Base-by-base conservation (phyloP, 768 basidiomycete species). In the Rhodotorula taiwanensis region DNA sequence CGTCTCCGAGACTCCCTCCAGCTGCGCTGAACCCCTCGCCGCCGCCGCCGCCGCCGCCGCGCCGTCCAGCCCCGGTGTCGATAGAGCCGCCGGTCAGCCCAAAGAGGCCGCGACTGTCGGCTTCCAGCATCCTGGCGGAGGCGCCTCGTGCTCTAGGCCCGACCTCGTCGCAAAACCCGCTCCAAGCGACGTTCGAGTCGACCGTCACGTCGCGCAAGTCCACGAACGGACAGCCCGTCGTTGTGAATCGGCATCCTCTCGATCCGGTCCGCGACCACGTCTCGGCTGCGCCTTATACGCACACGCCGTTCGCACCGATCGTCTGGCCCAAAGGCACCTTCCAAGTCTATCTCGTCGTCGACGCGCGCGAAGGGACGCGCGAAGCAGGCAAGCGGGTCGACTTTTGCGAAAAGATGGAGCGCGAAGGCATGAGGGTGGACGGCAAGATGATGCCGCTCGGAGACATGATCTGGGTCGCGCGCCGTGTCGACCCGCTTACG, bases 381-480 rank as follows among this genome's bases (percentile, higher is more conserved):
- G 71, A 72, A 48, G 66, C 60, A 6, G 72, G 64, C 33, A 73
- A 59, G 51, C 70, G 53, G 63, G 74, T 52, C 65, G 69, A 75
- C 48, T 62, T 77, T 47, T 49, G 67, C 20, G 73, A 76, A n/a
- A 64, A 56, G 28, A 63, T 78, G 7, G 27, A 45, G n/a, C 60
- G 59, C 27, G 67, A 69, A 39, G 77, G 78, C 13, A 65, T 78
- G 27, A 63, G 63, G 16, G 74, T 76, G 23, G 75, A 78, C 54
- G 65, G 73, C 31, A 60, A 74, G 48, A 73, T 77, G 27, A 65
- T 79, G 56, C 70, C 72, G n/a, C 55, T 80, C 23, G 78, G 78
- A 3, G 79, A 80, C 70, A 75, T 78, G 70, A 57, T 74, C 14
- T 80, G 79, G 78, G 71, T 80, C 4, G 79, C 78, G 13, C 66